A percentile compares a stretch with the other conserved stretches of the same genome.
These are phyloP conservation scores for Cystofilobasidium bisporidii DNA, from an alignment of 768 basidiomycete genomes.

Conservation along the genomic window DNA sequence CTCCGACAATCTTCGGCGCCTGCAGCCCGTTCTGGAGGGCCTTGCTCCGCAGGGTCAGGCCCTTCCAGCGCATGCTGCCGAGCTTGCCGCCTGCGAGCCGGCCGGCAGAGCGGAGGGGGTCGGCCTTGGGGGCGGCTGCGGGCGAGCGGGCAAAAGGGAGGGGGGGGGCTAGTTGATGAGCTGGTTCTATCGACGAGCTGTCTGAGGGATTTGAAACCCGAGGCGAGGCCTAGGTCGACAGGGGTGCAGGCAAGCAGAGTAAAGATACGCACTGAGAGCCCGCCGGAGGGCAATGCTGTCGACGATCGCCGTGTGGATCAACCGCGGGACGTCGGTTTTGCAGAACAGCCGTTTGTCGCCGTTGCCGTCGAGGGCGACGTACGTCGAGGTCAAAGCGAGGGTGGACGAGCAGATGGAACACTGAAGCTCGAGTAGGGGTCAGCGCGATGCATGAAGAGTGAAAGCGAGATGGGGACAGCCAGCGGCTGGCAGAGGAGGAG, in stretches of 20 bases:
- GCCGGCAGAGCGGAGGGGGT: not conserved
- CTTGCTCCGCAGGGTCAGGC: conserved; percentile 10
- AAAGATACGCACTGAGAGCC: conserved; percentile 11
- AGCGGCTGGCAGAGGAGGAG: not conserved
- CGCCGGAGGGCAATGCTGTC: conserved; percentile 20
- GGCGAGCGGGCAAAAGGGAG: not conserved
- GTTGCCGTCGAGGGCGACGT: not conserved
- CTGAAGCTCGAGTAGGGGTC: not conserved
- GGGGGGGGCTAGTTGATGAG: not conserved
- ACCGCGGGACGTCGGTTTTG: conserved; percentile 13
- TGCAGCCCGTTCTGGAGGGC: conserved; percentile 5
- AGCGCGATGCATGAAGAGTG: not conserved
- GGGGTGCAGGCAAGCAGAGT: too few relatives aligned
- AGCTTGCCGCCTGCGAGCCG: not conserved
- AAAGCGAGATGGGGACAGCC: too few relatives aligned
- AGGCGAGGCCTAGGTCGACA: too few relatives aligned
- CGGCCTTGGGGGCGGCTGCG: not conserved
- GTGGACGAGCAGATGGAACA: conserved; percentile 18
- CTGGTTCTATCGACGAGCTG: too few relatives aligned
- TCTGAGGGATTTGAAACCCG: too few relatives aligned
- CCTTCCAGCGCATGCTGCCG: conserved; percentile 19
- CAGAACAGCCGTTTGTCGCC: conserved; percentile 24
- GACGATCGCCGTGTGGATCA: conserved; percentile 15
- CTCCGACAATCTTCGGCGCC: not conserved
- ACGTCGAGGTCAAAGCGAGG: conserved; percentile 12